Base-by-base conservation (phyloP, 495 filamentous ascomycete genomes). In the Daldinia vernicosa region DNA sequence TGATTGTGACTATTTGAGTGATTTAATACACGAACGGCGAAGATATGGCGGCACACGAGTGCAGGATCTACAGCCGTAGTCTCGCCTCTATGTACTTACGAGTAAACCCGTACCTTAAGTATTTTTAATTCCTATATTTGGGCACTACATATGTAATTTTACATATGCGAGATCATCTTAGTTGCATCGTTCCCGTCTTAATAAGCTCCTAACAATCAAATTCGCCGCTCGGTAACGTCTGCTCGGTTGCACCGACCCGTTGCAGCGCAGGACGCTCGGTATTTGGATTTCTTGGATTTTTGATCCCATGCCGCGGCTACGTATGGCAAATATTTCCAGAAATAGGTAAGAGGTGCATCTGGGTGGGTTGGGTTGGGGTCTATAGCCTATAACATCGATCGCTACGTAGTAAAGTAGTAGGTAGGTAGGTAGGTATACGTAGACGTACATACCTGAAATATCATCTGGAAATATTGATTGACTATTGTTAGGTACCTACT, bases 201-300 rank as follows among this genome's bases (percentile, higher is more conserved):
- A 54, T 63, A 33, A 35, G 30, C 27, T 50, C 17, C 26, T 24
- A 24, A 12, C 24, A 53, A 28, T 15, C 26, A 28, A 60, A 33
- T n/a, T 56, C 6, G 19, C 37, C 19, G 22, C 55, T 54, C 55
- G 37, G 68, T 66, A 70, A 65, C 39, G 68, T 69, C 26, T 51
- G 37, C 32, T 67, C 69, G 69, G 69, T 35, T 58, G 69, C 24
- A 50, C 68, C 63, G 68, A 71, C 22, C 52, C 19, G 45, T 30
- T 56, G 50, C 39, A 56, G n/a, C 66, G 68, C 59, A 71, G 50
- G 58, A 8, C 30, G 43, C 35, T 67, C 63, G 69, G 69, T 67
- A 71, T 71, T 71, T 62, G n/a, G 33, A 30, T 35, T 32, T n/a
- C n/a, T n/a, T n/a, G n/a, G n/a, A n/a, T n/a, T n/a, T n/a, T 35